A percentile compares a stretch with the other conserved stretches of the same genome.
Conservation (phyloP, 805 yeast species). For the Starmerella kuoi region DNA sequence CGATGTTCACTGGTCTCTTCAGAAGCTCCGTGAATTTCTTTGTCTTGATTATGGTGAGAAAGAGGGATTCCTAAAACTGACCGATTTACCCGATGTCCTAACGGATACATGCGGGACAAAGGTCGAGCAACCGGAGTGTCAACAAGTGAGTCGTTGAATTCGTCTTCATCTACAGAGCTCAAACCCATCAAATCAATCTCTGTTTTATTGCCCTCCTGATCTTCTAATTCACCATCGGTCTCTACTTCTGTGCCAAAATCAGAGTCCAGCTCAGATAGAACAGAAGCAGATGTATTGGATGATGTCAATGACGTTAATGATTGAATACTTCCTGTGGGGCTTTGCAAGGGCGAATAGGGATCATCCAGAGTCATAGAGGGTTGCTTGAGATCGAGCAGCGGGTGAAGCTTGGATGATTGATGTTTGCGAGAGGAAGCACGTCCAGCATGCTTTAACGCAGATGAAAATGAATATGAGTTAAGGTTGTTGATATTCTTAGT, state of each 20-base stretch:
- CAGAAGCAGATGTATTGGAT: background rate
- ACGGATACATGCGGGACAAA: background rate
- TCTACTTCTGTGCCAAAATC: constrained; percentile 9
- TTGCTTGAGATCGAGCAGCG: background rate
- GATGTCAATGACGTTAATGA: constrained; percentile 1
- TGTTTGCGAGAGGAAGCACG: background rate
- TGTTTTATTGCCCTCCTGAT: background rate
- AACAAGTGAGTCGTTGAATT: background rate
- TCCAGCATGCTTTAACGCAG: background rate
- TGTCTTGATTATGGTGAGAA: background rate
- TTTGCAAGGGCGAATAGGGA: constrained; percentile 1
- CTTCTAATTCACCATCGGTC: constrained; percentile 5
- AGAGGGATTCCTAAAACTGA: constrained; percentile 7
- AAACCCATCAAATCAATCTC: background rate
- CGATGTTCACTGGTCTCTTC: too few relatives aligned
- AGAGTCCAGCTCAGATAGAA: constrained; percentile 14
- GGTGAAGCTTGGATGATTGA: background rate
- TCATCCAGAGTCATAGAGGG: background rate
- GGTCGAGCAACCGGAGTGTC: background rate
- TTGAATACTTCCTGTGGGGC: constrained; percentile 5
- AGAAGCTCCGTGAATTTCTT: background rate
- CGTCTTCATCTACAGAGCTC: constrained; percentile 1
- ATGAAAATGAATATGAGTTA: background rate
- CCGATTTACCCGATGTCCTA: constrained; percentile 4
- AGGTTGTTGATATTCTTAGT: background rate